Percentiles rank a stretch among this genome's conserved stretches.
Evolutionary conservation across 352 stramenopile genomes (phyloP).

Genomic region (Pythium volutum): DNA sequence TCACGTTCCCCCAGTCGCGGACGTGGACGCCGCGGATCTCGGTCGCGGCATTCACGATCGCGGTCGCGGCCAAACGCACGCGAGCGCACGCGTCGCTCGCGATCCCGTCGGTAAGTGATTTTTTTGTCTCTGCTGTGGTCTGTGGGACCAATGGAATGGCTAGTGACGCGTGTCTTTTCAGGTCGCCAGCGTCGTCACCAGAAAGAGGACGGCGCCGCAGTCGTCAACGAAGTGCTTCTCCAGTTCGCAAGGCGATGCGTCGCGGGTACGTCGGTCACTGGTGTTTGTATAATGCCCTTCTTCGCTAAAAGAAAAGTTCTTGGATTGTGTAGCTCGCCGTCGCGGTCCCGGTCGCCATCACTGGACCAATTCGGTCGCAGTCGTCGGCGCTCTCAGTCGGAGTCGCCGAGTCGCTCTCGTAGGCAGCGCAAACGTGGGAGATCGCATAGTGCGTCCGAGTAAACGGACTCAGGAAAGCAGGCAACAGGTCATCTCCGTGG

Average conservation of each 20-base stretch:
- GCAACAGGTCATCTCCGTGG: not conserved
- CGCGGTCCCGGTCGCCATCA: constrained; percentile 8
- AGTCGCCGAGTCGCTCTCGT: constrained; percentile 5
- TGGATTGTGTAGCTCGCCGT: too few relatives aligned
- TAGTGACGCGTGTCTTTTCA: not conserved
- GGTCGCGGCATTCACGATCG: not conserved
- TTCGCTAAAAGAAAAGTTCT: not conserved
- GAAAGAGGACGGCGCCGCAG: not conserved
- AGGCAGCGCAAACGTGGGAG: not conserved
- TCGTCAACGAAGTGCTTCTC: constrained; percentile 5
- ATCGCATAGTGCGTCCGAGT: constrained; percentile 9
- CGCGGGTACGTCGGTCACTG: not conserved
- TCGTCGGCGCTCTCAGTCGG: constrained; percentile 12
- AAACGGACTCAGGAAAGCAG: not conserved
- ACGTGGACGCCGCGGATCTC: constrained; percentile 18
- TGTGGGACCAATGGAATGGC: not conserved
- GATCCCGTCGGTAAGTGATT: constrained; percentile 5
- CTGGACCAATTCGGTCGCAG: constrained; percentile 18
- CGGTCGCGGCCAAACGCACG: constrained; percentile 23
- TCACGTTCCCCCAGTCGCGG: constrained; percentile 23
- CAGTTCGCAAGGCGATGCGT: not conserved
- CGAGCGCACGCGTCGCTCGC: not conserved
- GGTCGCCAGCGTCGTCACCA: constrained; percentile 7
- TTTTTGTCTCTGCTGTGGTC: not conserved
- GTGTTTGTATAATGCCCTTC: not conserved